Evolutionary conservation across 768 basidiomycete genomes (phyloP).

Genomic region (Hortiboletus flavorubellus): DNA sequence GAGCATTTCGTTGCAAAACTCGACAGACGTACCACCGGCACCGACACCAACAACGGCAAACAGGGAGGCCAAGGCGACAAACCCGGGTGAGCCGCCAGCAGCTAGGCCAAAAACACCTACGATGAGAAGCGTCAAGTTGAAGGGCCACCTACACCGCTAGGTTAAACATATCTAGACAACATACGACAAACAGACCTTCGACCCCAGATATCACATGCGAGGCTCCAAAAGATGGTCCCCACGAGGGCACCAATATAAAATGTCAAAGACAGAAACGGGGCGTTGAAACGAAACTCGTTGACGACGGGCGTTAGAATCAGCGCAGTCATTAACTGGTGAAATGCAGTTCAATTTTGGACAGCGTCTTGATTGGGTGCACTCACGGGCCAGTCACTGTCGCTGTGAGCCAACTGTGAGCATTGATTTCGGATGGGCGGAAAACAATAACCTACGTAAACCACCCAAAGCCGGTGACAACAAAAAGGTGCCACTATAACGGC

Average conservation of each 20-base stretch:
- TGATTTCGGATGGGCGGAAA: not conserved
- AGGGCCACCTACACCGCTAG: slow-evolving; percentile 38
- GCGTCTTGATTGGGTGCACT: slow-evolving; percentile 2
- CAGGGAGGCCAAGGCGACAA: slow-evolving; percentile 47
- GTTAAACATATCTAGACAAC: not conserved
- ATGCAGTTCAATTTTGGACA: not conserved
- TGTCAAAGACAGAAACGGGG: slow-evolving; percentile 49
- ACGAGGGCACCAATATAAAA: slow-evolving; percentile 51
- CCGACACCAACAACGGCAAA: slow-evolving; percentile 45
- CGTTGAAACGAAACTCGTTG: slow-evolving; percentile 46
- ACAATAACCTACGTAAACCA: slow-evolving; percentile 37
- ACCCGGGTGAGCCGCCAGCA: slow-evolving; percentile 45
- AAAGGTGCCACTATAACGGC: slow-evolving; percentile 34
- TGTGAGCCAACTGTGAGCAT: not conserved
- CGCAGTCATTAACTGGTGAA: slow-evolving; percentile 36
- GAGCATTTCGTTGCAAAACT: not conserved
- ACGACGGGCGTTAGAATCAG: slow-evolving; percentile 47
- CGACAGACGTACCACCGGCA: slow-evolving; percentile 38
- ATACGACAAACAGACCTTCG: slow-evolving; percentile 32
- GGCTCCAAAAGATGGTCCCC: slow-evolving; percentile 47
- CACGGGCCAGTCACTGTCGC: slow-evolving; percentile 40
- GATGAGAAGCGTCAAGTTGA: slow-evolving; percentile 54
- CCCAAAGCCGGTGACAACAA: slow-evolving; percentile 39
- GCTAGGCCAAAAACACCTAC: slow-evolving; percentile 51
- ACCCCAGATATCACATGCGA: slow-evolving; percentile 52